These are phyloP conservation scores for Dothistroma septosporum DNA, from an alignment of 2,329 filamentous ascomycete genomes.

Conservation along the genomic window DNA sequence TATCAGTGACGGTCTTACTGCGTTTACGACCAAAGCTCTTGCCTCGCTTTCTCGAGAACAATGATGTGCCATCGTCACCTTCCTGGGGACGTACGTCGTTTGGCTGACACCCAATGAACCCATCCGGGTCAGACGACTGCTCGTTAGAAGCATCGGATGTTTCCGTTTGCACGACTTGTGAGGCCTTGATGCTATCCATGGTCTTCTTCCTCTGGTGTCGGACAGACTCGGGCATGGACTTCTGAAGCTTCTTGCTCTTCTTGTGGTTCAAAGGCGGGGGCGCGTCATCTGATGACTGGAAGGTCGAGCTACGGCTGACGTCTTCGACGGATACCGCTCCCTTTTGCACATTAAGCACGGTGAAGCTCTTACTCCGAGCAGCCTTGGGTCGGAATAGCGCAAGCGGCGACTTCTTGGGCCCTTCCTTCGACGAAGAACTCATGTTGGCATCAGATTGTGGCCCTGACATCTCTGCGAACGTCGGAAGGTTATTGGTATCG, in stretches of 20 bases:
- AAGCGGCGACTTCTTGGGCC: slow-evolving; percentile 14
- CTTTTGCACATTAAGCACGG: slow-evolving; percentile 5
- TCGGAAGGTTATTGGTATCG: slow-evolving; percentile 18
- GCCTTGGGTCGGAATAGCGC: slow-evolving; percentile 12
- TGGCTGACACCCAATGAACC: slow-evolving; percentile 5
- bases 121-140: slow-evolving; percentile 8
- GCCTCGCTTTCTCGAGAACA: slow-evolving; percentile 15
- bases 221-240: slow-evolving; percentile 29
- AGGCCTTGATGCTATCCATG: slow-evolving; percentile 16
- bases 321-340: background rate
- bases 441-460: slow-evolving; percentile 3
- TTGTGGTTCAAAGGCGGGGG: slow-evolving; percentile 10
- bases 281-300: slow-evolving; percentile 3
- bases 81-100: slow-evolving; percentile 16
- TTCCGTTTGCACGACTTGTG: slow-evolving; percentile 1
- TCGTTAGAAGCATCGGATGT: slow-evolving; percentile 1
- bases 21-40: slow-evolving; percentile 22
- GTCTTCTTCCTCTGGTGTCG: slow-evolving; percentile 22
- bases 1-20: slow-evolving; percentile 16
- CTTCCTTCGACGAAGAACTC: background rate
- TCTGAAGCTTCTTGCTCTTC: slow-evolving; percentile 31
- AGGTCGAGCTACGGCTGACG: background rate
- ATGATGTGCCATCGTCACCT: slow-evolving; percentile 12
- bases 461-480: slow-evolving; percentile 18
- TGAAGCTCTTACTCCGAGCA: slow-evolving; percentile 3